Evolutionary conservation across 176 grass and related monocot genomes (phyloP).

Genomic region (Neostapfia colusana): DNA sequence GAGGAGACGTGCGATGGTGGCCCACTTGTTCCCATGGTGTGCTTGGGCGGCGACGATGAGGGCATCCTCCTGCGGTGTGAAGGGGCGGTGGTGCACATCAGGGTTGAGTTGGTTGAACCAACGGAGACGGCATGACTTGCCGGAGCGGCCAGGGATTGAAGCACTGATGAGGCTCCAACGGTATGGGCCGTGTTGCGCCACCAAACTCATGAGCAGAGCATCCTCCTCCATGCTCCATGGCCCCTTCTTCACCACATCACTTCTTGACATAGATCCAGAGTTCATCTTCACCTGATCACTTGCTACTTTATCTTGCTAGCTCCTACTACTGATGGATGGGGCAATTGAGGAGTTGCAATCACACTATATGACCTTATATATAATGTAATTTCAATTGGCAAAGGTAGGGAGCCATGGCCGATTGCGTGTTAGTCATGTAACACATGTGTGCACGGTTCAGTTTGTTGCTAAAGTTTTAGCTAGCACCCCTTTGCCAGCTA

Average conservation of each 20-base stretch:
- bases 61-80: no score
- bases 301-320: neutral
- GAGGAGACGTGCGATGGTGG: conserved; percentile 63
- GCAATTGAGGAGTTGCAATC: neutral
- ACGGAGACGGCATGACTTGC: no score
- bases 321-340: neutral
- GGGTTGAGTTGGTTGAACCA: no score
- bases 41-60: conserved; percentile 39
- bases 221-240: conserved; percentile 61
- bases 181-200: conserved; percentile 43
- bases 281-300: neutral
- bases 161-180: conserved; percentile 52
- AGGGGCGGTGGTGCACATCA: no score
- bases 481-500: neutral
- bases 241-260: conserved; percentile 35
- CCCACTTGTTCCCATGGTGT: conserved; percentile 65
- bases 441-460: neutral
- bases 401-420: neutral
- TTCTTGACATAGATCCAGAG: neutral
- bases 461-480: neutral
- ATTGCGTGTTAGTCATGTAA: neutral
- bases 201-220: conserved; percentile 41
- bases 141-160: conserved; percentile 32
- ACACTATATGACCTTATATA: neutral
- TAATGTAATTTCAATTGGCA: neutral